Evolutionary conservation across 2,329 filamentous ascomycete species (phyloP).

Genomic region (Dichotomopilus funicola): DNA sequence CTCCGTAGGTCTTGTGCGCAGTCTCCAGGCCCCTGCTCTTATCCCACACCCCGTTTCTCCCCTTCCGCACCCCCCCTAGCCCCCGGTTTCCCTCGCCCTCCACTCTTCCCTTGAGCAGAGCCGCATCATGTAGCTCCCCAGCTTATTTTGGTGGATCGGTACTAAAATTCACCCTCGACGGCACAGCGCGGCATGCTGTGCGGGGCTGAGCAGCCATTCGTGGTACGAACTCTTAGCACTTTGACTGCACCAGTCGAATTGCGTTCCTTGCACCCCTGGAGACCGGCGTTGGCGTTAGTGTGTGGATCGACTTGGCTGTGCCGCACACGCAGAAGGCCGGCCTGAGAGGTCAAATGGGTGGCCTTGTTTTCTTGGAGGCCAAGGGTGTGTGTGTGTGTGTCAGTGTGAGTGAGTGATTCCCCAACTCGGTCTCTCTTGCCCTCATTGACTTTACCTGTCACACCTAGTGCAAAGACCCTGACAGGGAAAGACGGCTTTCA

Average conservation of each 20-base stretch:
- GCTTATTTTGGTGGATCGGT: background rate
- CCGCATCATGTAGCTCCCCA: conserved; percentile 5
- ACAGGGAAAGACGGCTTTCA: no score
- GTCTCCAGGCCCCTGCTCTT: no score
- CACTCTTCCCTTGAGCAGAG: background rate
- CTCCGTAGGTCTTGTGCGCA: no score
- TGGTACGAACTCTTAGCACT: background rate
- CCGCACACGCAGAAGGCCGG: background rate
- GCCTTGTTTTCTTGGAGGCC: background rate
- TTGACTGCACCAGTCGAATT: background rate
- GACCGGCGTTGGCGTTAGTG: background rate
- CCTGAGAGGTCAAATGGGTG: background rate
- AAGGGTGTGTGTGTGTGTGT: background rate
- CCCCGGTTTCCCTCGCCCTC: background rate
- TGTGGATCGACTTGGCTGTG: background rate
- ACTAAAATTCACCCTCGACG: background rate
- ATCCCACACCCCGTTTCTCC: background rate
- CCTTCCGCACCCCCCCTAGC: background rate
- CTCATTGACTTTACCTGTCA: no score
- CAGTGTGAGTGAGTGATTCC: no score
- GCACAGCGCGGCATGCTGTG: background rate
- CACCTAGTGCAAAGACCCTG: no score
- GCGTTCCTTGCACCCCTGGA: background rate
- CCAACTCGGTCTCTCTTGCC: no score
- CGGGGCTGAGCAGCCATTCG: conserved; percentile 3